Evolutionary conservation across 2,329 filamentous ascomycete genomes (phyloP), one percentile per base, ranked within the genome.

Genomic region (Alternaria postmessia): DNA sequence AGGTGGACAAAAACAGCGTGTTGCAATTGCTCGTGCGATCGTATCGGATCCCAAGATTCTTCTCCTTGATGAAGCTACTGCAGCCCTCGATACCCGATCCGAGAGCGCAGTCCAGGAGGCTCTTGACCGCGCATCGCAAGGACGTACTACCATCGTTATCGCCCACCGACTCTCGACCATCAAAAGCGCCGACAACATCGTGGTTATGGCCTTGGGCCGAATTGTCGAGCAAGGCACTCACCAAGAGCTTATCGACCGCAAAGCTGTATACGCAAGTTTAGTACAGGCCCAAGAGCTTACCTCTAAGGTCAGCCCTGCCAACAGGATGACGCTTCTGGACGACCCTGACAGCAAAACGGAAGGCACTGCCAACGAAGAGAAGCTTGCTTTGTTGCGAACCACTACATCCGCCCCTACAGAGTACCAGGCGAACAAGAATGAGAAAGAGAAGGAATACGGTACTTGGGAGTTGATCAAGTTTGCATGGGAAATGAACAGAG

Each of bases 151-250:
- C 2, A 97, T 98, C 69, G 92, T 94, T 7, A 98, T 99, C 78
- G 95, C 95, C 43, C 95, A 99, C 81, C 90, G 94, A 68, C 84
- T 99, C 8, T 97, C 93, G 0, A 99, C 95, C 6, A 97, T 99
- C 81, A 93, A 89, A 78, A 89, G 93, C 64, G 94, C 94, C 0
- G 91, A 98, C 78, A 97, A 97, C 72, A 99, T 99, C 68, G 92
- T 98, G 12, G 94, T 97, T 64, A 94, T 99, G 89, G 86, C 89
- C 5, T 81, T 89, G 62, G 95, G 95, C 12, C 82, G 85, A n/a
- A 96, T 99, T 61, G 85, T 96, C 12, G 95, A 99, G 79, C 93
- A 97, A 78, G 95, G 95, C 52, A 94, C 88, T 0, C 95, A 98
- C 75, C 87, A 94, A 59, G 85, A 91, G 14, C 85, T 99, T 11